Evolutionary conservation across 331 rosid genomes (phyloP).

Genomic region (Saraca asoca): DNA sequence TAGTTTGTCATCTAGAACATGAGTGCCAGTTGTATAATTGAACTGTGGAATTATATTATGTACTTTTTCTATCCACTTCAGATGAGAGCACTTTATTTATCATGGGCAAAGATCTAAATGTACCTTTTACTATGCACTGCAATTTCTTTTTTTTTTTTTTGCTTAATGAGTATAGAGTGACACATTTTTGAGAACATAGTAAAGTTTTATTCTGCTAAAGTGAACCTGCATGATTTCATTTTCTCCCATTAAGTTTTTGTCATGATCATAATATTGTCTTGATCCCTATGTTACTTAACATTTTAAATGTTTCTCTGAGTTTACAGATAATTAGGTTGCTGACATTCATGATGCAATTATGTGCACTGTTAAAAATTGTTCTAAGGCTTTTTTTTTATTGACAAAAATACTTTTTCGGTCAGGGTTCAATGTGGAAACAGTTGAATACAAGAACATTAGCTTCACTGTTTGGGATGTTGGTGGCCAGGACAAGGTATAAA

Average conservation of each 20-base stretch:
- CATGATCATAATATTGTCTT: background rate
- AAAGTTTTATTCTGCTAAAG: background rate
- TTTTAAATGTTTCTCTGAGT: background rate
- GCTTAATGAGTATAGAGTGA: too few relatives aligned
- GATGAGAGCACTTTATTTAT: background rate
- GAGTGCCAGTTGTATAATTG: background rate
- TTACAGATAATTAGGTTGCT: conserved; percentile 4
- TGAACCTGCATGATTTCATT: background rate
- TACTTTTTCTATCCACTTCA: background rate
- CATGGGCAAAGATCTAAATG: too few relatives aligned
- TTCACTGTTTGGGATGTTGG: conserved; percentile 99
- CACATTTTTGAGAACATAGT: background rate
- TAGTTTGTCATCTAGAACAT: background rate
- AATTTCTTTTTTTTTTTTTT: too few relatives aligned
- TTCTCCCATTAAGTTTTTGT: background rate
- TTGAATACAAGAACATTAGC: conserved; percentile 97
- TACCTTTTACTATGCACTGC: too few relatives aligned
- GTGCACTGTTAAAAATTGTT: background rate
- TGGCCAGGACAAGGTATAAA: conserved; percentile 91
- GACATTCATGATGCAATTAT: conserved; percentile 1
- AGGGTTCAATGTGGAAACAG: conserved; percentile 99
- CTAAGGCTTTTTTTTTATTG: background rate
- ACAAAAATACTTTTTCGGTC: conserved; percentile 23
- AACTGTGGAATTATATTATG: background rate
- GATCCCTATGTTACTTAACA: background rate